A percentile compares a stretch with the other conserved stretches of the same genome.
Evolutionary conservation across 345 rosid species (phyloP).

Genomic region (Murraya koenigii): DNA sequence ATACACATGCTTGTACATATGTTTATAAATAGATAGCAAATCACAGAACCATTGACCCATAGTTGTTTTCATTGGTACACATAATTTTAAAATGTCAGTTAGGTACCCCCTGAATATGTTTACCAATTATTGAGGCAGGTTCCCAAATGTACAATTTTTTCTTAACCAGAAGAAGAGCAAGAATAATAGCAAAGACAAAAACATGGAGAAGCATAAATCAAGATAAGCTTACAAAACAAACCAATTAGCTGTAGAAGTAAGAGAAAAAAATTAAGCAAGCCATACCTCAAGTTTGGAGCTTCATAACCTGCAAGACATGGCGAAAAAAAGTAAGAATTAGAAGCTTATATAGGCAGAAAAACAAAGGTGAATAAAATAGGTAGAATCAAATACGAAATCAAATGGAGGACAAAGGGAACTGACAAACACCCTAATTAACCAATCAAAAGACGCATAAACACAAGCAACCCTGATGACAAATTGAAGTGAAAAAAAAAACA

Average conservation of each 20-base stretch:
- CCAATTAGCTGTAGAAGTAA: background rate
- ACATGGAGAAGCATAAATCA: background rate
- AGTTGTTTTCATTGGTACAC: background rate
- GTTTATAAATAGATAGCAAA: background rate
- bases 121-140: background rate
- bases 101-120: background rate
- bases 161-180: background rate
- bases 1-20: background rate
- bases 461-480: background rate
- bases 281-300: slow-evolving; percentile 81
- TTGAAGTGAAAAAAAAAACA: background rate
- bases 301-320: slow-evolving; percentile 59
- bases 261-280: background rate
- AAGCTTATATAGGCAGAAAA: background rate
- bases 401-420: background rate
- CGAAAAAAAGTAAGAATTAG: slow-evolving; percentile 4
- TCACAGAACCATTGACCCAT: too few relatives aligned
- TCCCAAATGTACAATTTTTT: background rate
- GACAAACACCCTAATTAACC: background rate
- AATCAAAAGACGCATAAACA: background rate
- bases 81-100: too few relatives aligned
- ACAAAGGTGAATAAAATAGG: background rate
- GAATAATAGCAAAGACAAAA: background rate
- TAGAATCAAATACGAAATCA: background rate
- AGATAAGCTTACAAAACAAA: background rate